These are phyloP conservation scores for Tricholoma bakamatsutake DNA, from an alignment of 768 basidiomycete genomes.

Conservation along the genomic window DNA sequence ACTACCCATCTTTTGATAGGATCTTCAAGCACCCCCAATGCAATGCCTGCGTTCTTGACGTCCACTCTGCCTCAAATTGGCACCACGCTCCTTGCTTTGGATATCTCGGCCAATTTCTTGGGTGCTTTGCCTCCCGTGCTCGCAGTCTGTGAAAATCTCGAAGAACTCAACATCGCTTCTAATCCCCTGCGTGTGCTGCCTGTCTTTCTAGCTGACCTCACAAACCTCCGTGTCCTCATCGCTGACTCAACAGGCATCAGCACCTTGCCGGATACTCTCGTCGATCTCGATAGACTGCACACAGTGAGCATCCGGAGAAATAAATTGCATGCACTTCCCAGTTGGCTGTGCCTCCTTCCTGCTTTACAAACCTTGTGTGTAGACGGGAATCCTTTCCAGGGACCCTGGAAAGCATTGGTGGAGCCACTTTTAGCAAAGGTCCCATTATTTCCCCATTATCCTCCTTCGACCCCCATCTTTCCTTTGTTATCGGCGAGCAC, in stretches of 20 bases:
- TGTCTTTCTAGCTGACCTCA: constrained; percentile 72
- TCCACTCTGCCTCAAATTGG: constrained; percentile 65
- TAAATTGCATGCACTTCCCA: constrained; percentile 82
- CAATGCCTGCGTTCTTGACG: constrained; percentile 71
- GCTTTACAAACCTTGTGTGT: constrained; percentile 81
- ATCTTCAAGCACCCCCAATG: constrained; percentile 71
- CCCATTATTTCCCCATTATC: constrained; percentile 56
- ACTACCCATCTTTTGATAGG: constrained; percentile 92
- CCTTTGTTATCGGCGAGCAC: constrained; percentile 44
- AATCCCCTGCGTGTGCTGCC: constrained; percentile 94
- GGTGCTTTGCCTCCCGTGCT: constrained; percentile 79
- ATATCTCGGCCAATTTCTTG: constrained; percentile 87
- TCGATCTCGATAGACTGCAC: constrained; percentile 72
- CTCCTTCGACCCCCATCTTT: constrained; percentile 59
- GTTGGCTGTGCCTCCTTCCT: constrained; percentile 89
- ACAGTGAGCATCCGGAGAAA: constrained; percentile 88
- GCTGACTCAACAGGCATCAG: constrained; percentile 86
- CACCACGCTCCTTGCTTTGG: constrained; percentile 80
- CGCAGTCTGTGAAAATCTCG: constrained; percentile 72
- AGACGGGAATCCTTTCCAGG: constrained; percentile 95
- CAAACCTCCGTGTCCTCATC: constrained; percentile 79
- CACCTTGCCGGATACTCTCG: constrained; percentile 70
- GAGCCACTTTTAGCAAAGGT: constrained; percentile 71
- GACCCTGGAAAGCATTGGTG: constrained; percentile 86
- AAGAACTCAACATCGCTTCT: constrained; percentile 90